These are phyloP conservation scores for Neonectria faginata DNA, from an alignment of 2,329 filamentous ascomycete species.

Conservation along the genomic window DNA sequence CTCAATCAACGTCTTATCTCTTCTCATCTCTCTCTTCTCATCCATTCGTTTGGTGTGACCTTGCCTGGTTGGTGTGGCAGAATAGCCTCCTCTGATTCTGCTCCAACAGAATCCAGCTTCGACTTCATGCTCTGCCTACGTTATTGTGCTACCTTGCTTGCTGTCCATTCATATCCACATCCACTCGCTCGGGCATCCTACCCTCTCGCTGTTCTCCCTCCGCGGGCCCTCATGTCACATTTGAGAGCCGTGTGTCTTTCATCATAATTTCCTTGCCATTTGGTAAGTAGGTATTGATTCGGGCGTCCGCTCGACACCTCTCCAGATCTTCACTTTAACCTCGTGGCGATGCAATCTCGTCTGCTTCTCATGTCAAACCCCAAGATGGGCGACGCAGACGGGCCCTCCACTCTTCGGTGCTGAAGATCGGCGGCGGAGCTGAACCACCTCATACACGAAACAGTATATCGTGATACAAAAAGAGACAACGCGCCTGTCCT, in stretches of 20 bases:
- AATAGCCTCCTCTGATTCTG: constrained; percentile 6
- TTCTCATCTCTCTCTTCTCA: constrained; percentile 4
- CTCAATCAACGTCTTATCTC: not conserved
- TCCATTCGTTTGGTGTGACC: constrained; percentile 20
- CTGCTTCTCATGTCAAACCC: constrained; percentile 36
- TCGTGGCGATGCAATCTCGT: constrained; percentile 67
- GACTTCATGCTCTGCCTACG: not conserved
- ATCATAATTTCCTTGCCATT: constrained; percentile 48
- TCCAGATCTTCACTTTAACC: constrained; percentile 77
- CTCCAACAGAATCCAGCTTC: not conserved
- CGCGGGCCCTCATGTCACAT: constrained; percentile 8
- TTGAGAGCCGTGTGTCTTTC: constrained; percentile 15
- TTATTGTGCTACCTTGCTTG: not conserved
- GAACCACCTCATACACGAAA: constrained; percentile 63
- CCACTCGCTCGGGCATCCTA: not conserved
- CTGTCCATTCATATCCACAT: not conserved
- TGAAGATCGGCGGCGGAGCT: constrained; percentile 73
- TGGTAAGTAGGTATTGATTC: constrained; percentile 51
- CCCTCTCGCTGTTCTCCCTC: not conserved
- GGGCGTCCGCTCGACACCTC: constrained; percentile 72
- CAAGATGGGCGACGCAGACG: constrained; percentile 46
- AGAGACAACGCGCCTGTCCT: constrained; percentile 55
- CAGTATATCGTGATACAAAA: constrained; percentile 62
- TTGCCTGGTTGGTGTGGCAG: constrained; percentile 1
- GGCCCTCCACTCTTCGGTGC: constrained; percentile 75